A percentile compares a stretch with the other conserved stretches of the same genome.
Conservation (phyloP, 2,329 filamentous ascomycete genomes). For the Helotiales sp. region DNA sequence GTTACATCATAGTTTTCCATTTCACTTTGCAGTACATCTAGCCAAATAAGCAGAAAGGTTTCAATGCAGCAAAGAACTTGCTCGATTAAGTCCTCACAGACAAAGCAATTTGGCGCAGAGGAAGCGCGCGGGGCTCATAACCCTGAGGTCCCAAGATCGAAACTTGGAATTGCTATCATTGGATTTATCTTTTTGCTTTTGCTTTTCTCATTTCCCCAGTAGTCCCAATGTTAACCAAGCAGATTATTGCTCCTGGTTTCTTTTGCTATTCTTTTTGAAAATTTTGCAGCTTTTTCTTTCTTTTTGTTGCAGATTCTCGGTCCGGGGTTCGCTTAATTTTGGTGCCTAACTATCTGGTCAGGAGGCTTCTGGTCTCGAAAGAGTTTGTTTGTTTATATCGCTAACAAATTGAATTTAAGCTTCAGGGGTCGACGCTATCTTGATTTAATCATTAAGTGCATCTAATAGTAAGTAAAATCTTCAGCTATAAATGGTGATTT, state of each 20-base stretch:
- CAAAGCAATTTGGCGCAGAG: constrained; percentile 20
- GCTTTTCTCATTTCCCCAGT: neutral
- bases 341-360: no score
- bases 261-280: no score
- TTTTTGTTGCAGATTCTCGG: neutral
- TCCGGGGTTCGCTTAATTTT: no score
- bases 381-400: no score
- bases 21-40: neutral
- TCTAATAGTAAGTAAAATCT: no score
- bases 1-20: neutral
- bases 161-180: constrained; percentile 16
- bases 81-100: neutral
- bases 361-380: no score
- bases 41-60: neutral
- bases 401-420: no score
- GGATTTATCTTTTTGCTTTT: neutral
- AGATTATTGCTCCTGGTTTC: no score
- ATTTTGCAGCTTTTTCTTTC: neutral
- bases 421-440: no score
- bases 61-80: neutral
- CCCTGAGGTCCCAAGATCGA: constrained; percentile 20
- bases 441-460: no score
- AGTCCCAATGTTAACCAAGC: no score
- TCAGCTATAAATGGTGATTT: no score
- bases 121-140: constrained; percentile 20